Evolutionary conservation across 768 basidiomycete species (phyloP).

Genomic region (Psilocybe cubensis): DNA sequence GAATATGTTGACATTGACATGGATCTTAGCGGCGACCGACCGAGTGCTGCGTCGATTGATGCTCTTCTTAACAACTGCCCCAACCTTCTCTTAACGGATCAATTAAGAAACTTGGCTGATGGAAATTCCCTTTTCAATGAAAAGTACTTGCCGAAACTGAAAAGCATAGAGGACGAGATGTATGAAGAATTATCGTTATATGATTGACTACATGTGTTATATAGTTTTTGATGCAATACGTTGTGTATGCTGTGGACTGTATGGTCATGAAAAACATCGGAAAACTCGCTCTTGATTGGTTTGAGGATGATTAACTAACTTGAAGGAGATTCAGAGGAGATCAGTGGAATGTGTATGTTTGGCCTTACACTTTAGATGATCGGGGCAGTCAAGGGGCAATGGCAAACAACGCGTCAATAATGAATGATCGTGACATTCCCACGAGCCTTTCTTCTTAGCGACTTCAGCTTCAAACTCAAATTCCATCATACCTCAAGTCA

Average conservation of each 20-base stretch:
- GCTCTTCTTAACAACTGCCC: slow-evolving; percentile 7
- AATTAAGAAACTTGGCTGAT: background rate
- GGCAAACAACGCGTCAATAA: slow-evolving; percentile 41
- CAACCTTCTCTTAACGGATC: slow-evolving; percentile 1
- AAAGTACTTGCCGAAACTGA: slow-evolving; percentile 1
- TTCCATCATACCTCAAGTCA: background rate
- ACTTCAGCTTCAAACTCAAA: background rate
- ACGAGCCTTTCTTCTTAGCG: background rate
- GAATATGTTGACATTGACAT: slow-evolving; percentile 1
- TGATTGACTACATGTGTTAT: too few relatives aligned
- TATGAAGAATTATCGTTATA: too few relatives aligned
- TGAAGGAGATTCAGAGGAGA: background rate
- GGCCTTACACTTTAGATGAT: background rate
- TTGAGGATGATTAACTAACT: background rate
- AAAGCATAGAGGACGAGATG: background rate
- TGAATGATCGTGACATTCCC: slow-evolving; percentile 1
- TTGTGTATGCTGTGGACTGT: too few relatives aligned
- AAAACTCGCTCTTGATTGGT: background rate
- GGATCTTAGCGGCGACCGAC: background rate
- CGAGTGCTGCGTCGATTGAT: background rate
- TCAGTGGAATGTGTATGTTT: background rate
- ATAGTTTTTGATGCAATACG: too few relatives aligned
- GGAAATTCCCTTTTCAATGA: slow-evolving; percentile 6
- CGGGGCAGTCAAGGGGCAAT: background rate
- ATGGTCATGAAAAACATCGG: too few relatives aligned